A percentile compares a stretch with the other conserved stretches of the same genome.
Evolutionary conservation across 2,329 filamentous ascomycete genomes (phyloP).

Genomic region (Penicillium palitans): DNA sequence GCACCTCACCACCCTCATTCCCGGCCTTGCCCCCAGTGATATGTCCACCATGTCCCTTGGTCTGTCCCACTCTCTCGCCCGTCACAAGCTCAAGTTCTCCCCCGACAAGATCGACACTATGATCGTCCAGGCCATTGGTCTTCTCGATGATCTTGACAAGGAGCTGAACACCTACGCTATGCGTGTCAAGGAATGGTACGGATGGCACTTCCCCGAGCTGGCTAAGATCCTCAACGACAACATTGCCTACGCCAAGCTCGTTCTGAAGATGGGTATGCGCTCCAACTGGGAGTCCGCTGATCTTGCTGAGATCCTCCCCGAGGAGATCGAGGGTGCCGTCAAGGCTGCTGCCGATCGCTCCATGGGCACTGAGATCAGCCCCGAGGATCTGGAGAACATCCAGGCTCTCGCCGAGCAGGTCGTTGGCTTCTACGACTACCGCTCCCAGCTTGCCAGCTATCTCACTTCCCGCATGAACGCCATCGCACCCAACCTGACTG

Average conservation of each 20-base stretch:
- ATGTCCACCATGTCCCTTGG: constrained; percentile 93
- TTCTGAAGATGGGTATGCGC: constrained; percentile 86
- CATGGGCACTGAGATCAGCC: constrained; percentile 97
- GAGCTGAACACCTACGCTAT: constrained; percentile 98
- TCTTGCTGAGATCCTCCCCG: constrained; percentile 85
- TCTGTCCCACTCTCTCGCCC: constrained; percentile 93
- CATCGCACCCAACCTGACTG: constrained; percentile 92
- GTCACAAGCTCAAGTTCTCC: constrained; percentile 98
- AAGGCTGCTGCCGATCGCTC: constrained; percentile 94
- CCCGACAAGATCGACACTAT: constrained; percentile 99
- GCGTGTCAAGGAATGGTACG: constrained; percentile 99
- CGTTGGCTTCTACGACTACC: constrained; percentile 86
- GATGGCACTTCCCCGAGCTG: constrained; percentile 99
- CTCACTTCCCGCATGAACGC: constrained; percentile 92
- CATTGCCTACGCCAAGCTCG: constrained; percentile 84
- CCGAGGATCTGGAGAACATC: constrained; percentile 91
- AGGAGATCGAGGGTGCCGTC: constrained; percentile 88
- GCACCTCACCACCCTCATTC: constrained; percentile 85
- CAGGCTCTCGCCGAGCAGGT: constrained; percentile 90
- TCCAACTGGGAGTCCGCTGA: constrained; percentile 74
- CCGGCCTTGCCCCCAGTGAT: constrained; percentile 79
- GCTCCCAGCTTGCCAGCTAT: constrained; percentile 83
- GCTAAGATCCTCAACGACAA: constrained; percentile 98
- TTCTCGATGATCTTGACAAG: constrained; percentile 96
- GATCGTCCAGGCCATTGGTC: constrained; percentile 95